Base-by-base conservation (phyloP, 2,329 filamentous ascomycete genomes). In the Triangularia verruculosa region DNA sequence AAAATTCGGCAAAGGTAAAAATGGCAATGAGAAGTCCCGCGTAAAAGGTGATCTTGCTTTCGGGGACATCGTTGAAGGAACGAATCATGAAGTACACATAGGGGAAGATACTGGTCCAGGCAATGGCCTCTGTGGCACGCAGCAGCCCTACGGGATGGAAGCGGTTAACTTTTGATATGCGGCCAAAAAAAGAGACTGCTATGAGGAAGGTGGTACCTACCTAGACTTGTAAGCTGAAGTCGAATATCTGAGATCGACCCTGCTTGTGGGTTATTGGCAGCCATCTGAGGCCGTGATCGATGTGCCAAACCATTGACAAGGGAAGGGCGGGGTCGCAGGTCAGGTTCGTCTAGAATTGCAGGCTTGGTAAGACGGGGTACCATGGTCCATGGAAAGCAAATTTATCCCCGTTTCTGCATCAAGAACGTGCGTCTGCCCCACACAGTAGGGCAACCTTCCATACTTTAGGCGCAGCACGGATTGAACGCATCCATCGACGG, bases 31-130 rank as follows among this genome's bases (percentile, higher is more conserved):
- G 47, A 5, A 47, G 30, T 1, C 53, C 59, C 3, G 59, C n/a
- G 32, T 61, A 64, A 34, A 64, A 64, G 2, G 62, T 53, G n/a
- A 66, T 62, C 30, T 62, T 54, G 2, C 51, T 17, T 7, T 61
- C 57, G 4, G 62, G 28, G n/a, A 66, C 60, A 3, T 63, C 24
- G 11, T 34, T 34, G 27, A 66, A 64, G 2, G 62, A 61, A 20
- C 51, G 28, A 6, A 66, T 57, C 62, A 64, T 66, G 60, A 32
- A 61, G 52, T 64, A 66, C 3, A 62, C 54, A 9, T 66, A 66
- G 4, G 65, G 65, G 30, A 64, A 63, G 6, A 61, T 64, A 28
- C 62, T 63, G 1, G 43, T 59, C 61, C 65, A 66, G 13, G 62
- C 61, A 39, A 64, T 61, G 43, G 65, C 61, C 34, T 66, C 60